phyloP scores from a whole-genome alignment of 164 flowering plant species.

The grape (Vitis vinifera) region DNA sequence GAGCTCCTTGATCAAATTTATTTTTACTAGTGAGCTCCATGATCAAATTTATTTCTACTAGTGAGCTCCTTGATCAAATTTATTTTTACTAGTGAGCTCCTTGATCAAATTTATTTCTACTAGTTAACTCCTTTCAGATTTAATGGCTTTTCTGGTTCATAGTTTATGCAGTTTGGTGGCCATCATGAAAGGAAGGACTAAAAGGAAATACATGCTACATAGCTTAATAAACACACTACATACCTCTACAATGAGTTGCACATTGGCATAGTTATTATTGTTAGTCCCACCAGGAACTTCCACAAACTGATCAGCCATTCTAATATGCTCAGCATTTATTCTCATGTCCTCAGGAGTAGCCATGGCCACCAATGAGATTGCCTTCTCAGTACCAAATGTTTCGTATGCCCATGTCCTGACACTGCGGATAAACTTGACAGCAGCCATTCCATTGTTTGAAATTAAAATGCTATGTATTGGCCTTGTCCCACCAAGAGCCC shows the following conservation, averaged over 20 bases:
- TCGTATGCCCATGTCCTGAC: slow-evolving; percentile 96
- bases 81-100: neutral
- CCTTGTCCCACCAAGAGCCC: slow-evolving; percentile 77
- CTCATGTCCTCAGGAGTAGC: slow-evolving; percentile 99
- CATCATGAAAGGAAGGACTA: neutral
- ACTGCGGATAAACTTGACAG: slow-evolving; percentile 97
- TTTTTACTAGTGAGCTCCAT: too few species aligned
- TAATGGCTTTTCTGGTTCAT: neutral
- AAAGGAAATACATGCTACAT: neutral
- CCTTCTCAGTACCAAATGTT: slow-evolving; percentile 96
- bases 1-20: too few species aligned
- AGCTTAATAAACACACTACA: slow-evolving; percentile 9
- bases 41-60: too few species aligned
- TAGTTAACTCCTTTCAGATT: neutral
- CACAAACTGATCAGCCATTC: slow-evolving; percentile 98
- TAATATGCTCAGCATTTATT: slow-evolving; percentile 96
- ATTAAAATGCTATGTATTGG: slow-evolving; percentile 94
- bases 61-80: neutral
- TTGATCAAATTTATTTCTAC: neutral
- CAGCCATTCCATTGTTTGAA: slow-evolving; percentile 99
- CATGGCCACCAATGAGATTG: slow-evolving; percentile 93
- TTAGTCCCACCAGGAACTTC: slow-evolving; percentile 99
- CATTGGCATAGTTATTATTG: slow-evolving; percentile 99
- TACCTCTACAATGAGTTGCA: slow-evolving; percentile 99
- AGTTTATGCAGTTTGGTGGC: neutral